Percentiles rank a stretch among this genome's conserved stretches.
These are phyloP conservation scores for Physcomitrium patens DNA, from an alignment of 225 moss, liverwort and hornwort genomes.

Conservation along the genomic window DNA sequence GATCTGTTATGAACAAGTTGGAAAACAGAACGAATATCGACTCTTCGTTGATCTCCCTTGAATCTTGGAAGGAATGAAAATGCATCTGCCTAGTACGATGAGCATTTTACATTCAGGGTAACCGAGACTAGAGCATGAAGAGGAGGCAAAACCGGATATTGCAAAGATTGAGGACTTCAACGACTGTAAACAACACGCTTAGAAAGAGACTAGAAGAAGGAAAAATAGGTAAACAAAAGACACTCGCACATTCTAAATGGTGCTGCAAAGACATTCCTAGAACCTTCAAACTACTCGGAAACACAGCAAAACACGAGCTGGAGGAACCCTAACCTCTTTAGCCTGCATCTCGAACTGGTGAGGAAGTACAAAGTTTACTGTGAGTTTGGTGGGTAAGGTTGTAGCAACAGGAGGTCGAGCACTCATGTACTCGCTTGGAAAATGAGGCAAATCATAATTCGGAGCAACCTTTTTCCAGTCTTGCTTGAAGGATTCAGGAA, in stretches of 20 bases:
- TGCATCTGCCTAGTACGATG: too few relatives aligned
- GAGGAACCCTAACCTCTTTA: slow-evolving; percentile 54
- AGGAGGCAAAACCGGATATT: too few relatives aligned
- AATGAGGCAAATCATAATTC: slow-evolving; percentile 66
- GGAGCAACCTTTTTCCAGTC: slow-evolving; percentile 83
- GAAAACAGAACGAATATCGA: too few relatives aligned
- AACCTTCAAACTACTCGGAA: too few relatives aligned
- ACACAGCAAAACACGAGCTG: background rate
- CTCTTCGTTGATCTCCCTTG: too few relatives aligned
- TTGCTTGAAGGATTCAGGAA: slow-evolving; percentile 62
- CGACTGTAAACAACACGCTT: too few relatives aligned
- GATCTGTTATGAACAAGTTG: too few relatives aligned
- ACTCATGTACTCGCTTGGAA: slow-evolving; percentile 68
- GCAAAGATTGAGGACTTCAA: too few relatives aligned
- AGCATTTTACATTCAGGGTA: too few relatives aligned
- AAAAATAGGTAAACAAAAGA: background rate
- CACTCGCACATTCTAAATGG: background rate
- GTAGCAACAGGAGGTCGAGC: slow-evolving; percentile 60
- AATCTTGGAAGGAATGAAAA: too few relatives aligned
- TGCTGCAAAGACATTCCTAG: background rate
- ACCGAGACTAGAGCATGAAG: too few relatives aligned
- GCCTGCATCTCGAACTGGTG: slow-evolving; percentile 42
- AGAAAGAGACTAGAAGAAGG: too few relatives aligned
- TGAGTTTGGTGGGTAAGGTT: slow-evolving; percentile 69
- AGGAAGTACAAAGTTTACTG: slow-evolving; percentile 75